Evolutionary conservation across 257 asterid genomes (phyloP), one percentile per base, ranked within the genome.

Genomic region (Solanum boliviense): DNA sequence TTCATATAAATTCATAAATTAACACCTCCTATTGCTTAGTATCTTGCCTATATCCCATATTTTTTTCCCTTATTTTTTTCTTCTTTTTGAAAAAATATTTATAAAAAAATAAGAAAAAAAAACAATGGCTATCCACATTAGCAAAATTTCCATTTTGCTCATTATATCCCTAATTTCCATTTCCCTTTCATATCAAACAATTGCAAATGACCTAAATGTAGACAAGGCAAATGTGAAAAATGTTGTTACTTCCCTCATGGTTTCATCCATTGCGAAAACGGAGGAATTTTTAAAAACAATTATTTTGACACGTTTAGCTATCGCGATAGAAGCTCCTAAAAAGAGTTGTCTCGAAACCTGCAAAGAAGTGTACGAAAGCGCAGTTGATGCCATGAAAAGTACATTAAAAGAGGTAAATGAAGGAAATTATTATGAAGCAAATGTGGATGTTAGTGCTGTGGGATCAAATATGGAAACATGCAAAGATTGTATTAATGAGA

Each of bases 391-490:
- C 1, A 86, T 89, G 90, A 89, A 89, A 90, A 89, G 36, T 6
- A 91, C 87, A 11, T 18, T 90, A 89, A 86, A 90, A 75, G 87
- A 87, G 70, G 70, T 90, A 4, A 11, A 44, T 13, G 71, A 87
- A 15, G 92, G 93, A 9, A 89, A 92, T 68, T 90, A 88, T 34
- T 36, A 78, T 32, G 89, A 88, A 88, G 93, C 93, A 18, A 87
- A 74, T 62, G 86, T 91, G 15, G 91, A 90, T 82, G 87, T 90
- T 7, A 87, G 91, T 82, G 90, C 91, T 5, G 44, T 75, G 23
- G 52, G 38, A 27, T 4, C 62, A 78, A 41, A 25, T 29, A 78
- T 78, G 84, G 84, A 25, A 9, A 78, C 84, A 13, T 78, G 84
- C 7, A 78, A 25, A 27, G 84, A 78, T 41, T 41, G 84, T 79